Evolutionary conservation across 1,284 basidiomycete genomes (phyloP), one percentile per base, ranked within the genome.

Genomic region (Leccinum pachyderme): DNA sequence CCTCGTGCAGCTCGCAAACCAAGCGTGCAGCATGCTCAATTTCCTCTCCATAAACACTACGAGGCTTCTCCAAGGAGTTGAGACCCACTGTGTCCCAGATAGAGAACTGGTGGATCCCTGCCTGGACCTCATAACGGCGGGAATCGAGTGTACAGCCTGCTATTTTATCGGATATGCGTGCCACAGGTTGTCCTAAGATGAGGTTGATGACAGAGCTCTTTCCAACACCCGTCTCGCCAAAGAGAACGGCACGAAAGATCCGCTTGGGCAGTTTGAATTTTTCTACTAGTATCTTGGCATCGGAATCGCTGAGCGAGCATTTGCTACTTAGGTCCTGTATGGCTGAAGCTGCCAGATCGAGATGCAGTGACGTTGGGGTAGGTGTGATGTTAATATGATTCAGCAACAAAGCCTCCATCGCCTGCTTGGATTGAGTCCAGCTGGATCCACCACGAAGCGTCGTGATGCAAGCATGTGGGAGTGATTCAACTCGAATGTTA

Each of bases 21-120:
- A 78, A 61, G 1, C 52, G 51, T 41, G 66, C 71, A 9, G 76
- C 69, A 15, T 72, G 62, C 9, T 63, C 56, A 35, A 77, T 63
- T 5, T 72, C 72, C 6, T 65, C 35, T 56, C 56, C 18, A 15
- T 15, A 8, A 15, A 2, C 9, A n/a, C 4, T n/a, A n/a, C 9
- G n/a, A 4, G 47, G 55, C 11, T 55, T 37, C 8, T 45, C 4
- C 3, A 18, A n/a, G n/a, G 52, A 58, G n/a, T 69, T 63, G 46
- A 70, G 49, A n/a, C 66, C 66, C 8, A 68, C 66, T 13, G 75
- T 76, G 47, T 76, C 74, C 68, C 69, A 77, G 35, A 76, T 51
- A 4, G 53, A 51, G 52, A 71, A 67, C 39, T 61, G 52, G 29
- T 58, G 53, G 28, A 52, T n/a, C 45, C 59, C 59, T 2, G 61